phyloP scores from a whole-genome alignment of 139 green algal species.

The Zygnema cylindricum region DNA sequence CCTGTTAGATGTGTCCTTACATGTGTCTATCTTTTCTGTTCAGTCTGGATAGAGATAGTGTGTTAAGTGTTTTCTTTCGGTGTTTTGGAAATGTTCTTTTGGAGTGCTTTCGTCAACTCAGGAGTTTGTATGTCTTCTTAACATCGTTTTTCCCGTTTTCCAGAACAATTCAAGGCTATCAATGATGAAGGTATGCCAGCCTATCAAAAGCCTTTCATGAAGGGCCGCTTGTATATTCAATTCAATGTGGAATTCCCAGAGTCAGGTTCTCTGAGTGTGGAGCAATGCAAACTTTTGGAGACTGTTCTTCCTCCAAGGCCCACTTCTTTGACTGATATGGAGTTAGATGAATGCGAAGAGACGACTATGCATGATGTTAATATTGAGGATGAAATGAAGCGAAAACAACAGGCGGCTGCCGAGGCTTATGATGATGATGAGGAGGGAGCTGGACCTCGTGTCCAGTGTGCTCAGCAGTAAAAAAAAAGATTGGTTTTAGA shows the following conservation, averaged over 20 bases:
- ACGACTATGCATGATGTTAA: constrained; percentile 73
- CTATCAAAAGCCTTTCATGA: constrained; percentile 85
- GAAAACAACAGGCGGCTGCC: constrained; percentile 72
- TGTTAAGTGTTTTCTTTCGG: background rate
- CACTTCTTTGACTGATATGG: constrained; percentile 69
- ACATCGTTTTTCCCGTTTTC: background rate
- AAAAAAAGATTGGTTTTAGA: too few relatives aligned
- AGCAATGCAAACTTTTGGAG: constrained; percentile 56
- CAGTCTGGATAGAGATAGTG: background rate
- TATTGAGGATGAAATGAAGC: constrained; percentile 90
- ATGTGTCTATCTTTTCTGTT: too few relatives aligned
- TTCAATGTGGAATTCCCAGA: constrained; percentile 84
- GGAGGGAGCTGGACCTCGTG: constrained; percentile 70
- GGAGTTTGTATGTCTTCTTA: background rate
- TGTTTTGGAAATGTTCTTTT: constrained; percentile 12
- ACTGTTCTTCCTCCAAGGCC: constrained; percentile 52
- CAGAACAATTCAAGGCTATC: constrained; percentile 68
- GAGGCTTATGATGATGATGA: constrained; percentile 88
- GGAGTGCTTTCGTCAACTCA: background rate
- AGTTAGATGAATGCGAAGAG: constrained; percentile 80
- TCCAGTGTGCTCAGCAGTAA: constrained; percentile 98
- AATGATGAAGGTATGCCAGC: constrained; percentile 95
- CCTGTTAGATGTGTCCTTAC: too few relatives aligned
- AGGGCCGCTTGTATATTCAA: constrained; percentile 65
- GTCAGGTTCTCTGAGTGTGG: constrained; percentile 42